Percentiles rank a stretch among this genome's conserved stretches.
These are phyloP conservation scores for Globisporangium heterothallicum DNA, from an alignment of 352 stramenopile species.

Conservation along the genomic window DNA sequence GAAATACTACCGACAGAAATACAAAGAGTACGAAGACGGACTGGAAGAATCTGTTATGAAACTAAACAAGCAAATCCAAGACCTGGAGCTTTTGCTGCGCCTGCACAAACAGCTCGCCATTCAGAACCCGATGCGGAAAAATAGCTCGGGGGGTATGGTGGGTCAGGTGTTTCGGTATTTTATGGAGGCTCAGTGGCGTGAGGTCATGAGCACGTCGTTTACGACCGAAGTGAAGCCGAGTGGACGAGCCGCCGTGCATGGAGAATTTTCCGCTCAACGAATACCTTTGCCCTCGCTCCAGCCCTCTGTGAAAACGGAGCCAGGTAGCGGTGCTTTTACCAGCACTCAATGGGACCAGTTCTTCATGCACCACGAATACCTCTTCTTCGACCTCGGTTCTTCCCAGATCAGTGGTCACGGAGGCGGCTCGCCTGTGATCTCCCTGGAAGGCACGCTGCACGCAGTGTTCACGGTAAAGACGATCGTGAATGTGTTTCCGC, in stretches of 20 bases:
- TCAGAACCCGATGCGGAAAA: slow-evolving; percentile 9
- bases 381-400: background rate
- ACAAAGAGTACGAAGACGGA: slow-evolving; percentile 38
- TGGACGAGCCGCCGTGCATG: background rate
- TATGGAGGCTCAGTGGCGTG: slow-evolving; percentile 10
- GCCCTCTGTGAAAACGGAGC: background rate
- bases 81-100: slow-evolving; percentile 30
- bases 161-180: slow-evolving; percentile 20
- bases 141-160: slow-evolving; percentile 13
- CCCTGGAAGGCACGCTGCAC: background rate
- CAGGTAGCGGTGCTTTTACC: background rate
- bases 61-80: slow-evolving; percentile 29
- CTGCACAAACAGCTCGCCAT: slow-evolving; percentile 25
- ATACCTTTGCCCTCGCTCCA: background rate
- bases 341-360: background rate
- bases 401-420: background rate
- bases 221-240: background rate
- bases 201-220: background rate
- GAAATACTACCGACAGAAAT: slow-evolving; percentile 60
- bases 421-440: slow-evolving; percentile 1
- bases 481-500: background rate
- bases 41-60: slow-evolving; percentile 28
- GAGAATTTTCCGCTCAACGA: background rate
- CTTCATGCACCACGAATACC: background rate
- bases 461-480: background rate